A percentile compares a stretch with the other conserved stretches of the same genome.
These are phyloP conservation scores for Glycine latifolia DNA, from an alignment of 306 rosid genomes.

Conservation along the genomic window DNA sequence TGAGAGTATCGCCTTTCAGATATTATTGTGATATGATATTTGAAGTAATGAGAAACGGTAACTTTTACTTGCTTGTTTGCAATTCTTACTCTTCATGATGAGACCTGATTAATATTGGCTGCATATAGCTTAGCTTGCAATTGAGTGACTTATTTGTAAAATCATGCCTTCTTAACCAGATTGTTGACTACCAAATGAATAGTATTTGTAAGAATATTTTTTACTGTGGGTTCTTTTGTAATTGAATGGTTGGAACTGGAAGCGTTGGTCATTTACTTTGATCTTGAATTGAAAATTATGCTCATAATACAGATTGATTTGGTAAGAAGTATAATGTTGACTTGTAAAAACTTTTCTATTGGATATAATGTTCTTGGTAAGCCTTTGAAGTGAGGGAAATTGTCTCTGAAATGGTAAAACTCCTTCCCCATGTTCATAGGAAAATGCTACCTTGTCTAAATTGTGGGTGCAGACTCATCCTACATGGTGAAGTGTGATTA, in stretches of 20 bases:
- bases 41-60: constrained; percentile 98
- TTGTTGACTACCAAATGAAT: constrained; percentile 35
- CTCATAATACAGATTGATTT: constrained; percentile 16
- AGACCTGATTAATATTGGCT: constrained; percentile 27
- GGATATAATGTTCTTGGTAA: not conserved
- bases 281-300: not conserved
- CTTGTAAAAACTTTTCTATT: not conserved
- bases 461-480: not conserved
- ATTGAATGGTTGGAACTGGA: constrained; percentile 30
- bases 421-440: not conserved
- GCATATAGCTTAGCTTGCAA: constrained; percentile 17
- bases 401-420: constrained; percentile 16
- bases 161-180: constrained; percentile 17
- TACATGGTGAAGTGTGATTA: not conserved
- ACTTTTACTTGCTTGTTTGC: constrained; percentile 44
- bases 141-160: not conserved
- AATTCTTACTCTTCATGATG: constrained; percentile 43
- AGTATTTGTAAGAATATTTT: constrained; percentile 17
- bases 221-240: not conserved
- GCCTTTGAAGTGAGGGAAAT: constrained; percentile 16
- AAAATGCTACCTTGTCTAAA: constrained; percentile 5
- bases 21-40: constrained; percentile 97
- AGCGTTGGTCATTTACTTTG: constrained; percentile 16
- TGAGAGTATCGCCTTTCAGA: constrained; percentile 98
- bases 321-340: constrained; percentile 10